Percentiles rank a stretch among this genome's conserved stretches.
Evolutionary conservation across 2,329 filamentous ascomycete species (phyloP).

Genomic region (Xylaria sp.): DNA sequence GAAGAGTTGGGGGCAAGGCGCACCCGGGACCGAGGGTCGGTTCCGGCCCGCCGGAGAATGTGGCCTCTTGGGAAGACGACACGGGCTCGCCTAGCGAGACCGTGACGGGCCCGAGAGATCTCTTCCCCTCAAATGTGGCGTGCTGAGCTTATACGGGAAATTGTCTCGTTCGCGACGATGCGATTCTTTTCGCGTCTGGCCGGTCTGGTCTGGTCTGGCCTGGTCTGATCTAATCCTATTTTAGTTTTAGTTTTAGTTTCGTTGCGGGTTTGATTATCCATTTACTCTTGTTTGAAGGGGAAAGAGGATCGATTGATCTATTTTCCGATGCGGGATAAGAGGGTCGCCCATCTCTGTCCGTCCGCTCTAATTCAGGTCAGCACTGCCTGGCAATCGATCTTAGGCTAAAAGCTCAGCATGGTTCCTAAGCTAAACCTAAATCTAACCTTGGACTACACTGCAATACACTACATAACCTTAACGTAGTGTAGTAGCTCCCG

Average conservation of each 20-base stretch:
- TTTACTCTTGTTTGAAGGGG: neutral
- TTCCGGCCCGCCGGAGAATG: constrained; percentile 13
- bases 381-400: neutral
- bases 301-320: neutral
- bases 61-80: neutral
- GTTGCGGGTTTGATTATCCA: neutral
- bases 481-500: no score
- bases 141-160: constrained; percentile 1
- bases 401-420: constrained; percentile 25
- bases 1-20: constrained; percentile 9
- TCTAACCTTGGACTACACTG: no score
- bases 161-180: no score
- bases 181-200: no score
- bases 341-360: neutral
- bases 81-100: neutral
- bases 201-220: neutral
- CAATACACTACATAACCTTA: no score
- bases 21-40: constrained; percentile 23
- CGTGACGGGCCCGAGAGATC: neutral
- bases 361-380: neutral
- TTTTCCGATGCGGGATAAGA: neutral
- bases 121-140: neutral
- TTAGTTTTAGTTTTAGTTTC: no score
- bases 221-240: no score
- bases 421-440: no score